Percentiles rank a stretch among this genome's conserved stretches.
phyloP scores from a whole-genome alignment of 2,329 filamentous ascomycete species.

The Phialocephala sp. region DNA sequence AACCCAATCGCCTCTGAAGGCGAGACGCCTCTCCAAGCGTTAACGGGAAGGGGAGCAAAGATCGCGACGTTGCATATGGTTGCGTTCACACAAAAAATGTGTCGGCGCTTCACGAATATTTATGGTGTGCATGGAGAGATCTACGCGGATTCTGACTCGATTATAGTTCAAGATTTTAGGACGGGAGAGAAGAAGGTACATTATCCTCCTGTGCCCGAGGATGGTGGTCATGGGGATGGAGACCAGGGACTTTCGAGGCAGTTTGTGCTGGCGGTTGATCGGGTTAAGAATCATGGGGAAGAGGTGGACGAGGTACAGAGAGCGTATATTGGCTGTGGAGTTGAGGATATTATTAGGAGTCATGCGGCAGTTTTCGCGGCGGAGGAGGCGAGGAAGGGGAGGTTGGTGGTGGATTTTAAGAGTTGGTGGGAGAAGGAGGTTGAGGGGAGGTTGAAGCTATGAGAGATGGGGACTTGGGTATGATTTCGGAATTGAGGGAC shows the following conservation, averaged over 20 bases:
- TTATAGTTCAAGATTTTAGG: slow-evolving; percentile 75
- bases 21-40: slow-evolving; percentile 24
- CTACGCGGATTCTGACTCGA: slow-evolving; percentile 78
- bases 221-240: slow-evolving; percentile 74
- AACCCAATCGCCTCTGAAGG: slow-evolving; percentile 51
- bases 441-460: slow-evolving; percentile 33
- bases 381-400: slow-evolving; percentile 77
- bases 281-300: slow-evolving; percentile 74
- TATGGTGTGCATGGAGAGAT: slow-evolving; percentile 89
- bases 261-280: slow-evolving; percentile 81
- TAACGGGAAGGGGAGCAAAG: slow-evolving; percentile 66
- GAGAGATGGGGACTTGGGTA: no score
- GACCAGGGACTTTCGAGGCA: slow-evolving; percentile 79
- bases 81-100: slow-evolving; percentile 84
- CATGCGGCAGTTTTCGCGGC: slow-evolving; percentile 94
- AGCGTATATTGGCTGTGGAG: slow-evolving; percentile 76
- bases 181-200: slow-evolving; percentile 57
- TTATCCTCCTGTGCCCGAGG: slow-evolving; percentile 59
- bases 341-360: slow-evolving; percentile 84
- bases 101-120: slow-evolving; percentile 80
- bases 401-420: slow-evolving; percentile 74
- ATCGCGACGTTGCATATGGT: slow-evolving; percentile 93
- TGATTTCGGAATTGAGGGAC: no score
- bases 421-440: slow-evolving; percentile 74
- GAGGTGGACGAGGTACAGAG: slow-evolving; percentile 72